Percentiles rank a stretch among this genome's conserved stretches.
phyloP scores from a whole-genome alignment of 2,329 filamentous ascomycete genomes.

The Ustulina deusta region DNA sequence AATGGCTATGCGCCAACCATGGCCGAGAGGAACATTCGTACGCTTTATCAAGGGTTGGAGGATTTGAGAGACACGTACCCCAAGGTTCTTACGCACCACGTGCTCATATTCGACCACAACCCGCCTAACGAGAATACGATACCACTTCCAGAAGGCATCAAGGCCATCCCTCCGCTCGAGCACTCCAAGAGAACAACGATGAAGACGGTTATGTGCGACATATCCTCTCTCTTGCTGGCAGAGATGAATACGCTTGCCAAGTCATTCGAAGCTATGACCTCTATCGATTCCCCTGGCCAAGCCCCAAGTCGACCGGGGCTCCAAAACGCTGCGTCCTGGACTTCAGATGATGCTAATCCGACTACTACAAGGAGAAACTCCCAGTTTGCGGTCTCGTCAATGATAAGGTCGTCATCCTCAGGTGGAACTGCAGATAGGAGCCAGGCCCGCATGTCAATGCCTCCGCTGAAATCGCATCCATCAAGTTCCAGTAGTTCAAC shows the following conservation, averaged over 20 bases:
- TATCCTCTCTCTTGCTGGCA: constrained; percentile 78
- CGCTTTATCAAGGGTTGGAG: constrained; percentile 75
- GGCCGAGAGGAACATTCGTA: constrained; percentile 68
- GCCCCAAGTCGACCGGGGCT: constrained; percentile 55
- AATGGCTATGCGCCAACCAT: constrained; percentile 63
- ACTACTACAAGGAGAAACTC: constrained; percentile 65
- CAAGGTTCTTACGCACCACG: constrained; percentile 80
- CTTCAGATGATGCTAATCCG: constrained; percentile 56
- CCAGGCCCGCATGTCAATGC: constrained; percentile 84
- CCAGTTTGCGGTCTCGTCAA: constrained; percentile 61
- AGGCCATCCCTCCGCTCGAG: constrained; percentile 75
- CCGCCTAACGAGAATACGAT: constrained; percentile 61
- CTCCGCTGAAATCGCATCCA: constrained; percentile 63
- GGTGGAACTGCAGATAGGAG: constrained; percentile 68
- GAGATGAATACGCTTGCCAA: constrained; percentile 81
- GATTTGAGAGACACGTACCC: constrained; percentile 78
- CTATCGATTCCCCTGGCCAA: constrained; percentile 80
- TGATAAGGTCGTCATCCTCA: constrained; percentile 66
- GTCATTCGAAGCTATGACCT: constrained; percentile 77
- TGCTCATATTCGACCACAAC: constrained; percentile 82
- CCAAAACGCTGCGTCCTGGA: constrained; percentile 57
- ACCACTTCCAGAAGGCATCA: constrained; percentile 74
- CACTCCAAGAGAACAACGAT: constrained; percentile 81
- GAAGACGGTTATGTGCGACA: constrained; percentile 83
- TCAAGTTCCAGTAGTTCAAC: constrained; percentile 61